Percentiles rank a stretch among this genome's conserved stretches.
Conservation (phyloP, 148 eudicot species). For the Nyssa sinensis region DNA sequence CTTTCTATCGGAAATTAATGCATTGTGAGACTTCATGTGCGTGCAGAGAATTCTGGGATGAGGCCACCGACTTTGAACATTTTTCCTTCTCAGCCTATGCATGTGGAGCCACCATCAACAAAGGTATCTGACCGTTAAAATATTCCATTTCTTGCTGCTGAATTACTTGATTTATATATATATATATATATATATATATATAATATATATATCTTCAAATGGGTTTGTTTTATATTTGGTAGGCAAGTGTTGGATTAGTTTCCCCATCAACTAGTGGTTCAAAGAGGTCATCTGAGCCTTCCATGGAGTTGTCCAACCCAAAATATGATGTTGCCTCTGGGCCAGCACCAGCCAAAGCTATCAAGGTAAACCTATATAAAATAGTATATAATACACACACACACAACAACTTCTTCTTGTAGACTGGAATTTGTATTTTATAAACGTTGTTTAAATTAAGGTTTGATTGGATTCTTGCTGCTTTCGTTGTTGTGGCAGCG, state of each 20-base stretch:
- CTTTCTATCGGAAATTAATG: neutral
- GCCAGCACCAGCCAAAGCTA: slow-evolving; percentile 51
- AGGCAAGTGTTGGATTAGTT: slow-evolving; percentile 41
- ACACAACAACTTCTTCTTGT: neutral
- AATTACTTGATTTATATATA: neutral
- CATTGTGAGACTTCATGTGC: neutral
- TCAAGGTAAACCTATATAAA: slow-evolving; percentile 43
- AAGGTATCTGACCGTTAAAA: slow-evolving; percentile 41
- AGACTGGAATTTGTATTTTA: slow-evolving; percentile 19
- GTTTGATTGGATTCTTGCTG: neutral
- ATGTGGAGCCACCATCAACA: slow-evolving; percentile 61
- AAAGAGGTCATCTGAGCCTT: slow-evolving; percentile 50
- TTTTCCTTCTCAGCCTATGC: slow-evolving; percentile 98
- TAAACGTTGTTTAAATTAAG: neutral
- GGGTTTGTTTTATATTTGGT: slow-evolving; percentile 32
- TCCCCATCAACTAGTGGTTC: slow-evolving; percentile 42
- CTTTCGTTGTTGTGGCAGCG: slow-evolving; percentile 49
- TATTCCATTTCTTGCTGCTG: neutral
- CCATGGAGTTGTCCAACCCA: slow-evolving; percentile 57
- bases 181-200: too few species aligned
- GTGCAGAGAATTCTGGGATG: slow-evolving; percentile 68
- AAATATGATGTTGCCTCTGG: slow-evolving; percentile 25
- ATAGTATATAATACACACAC: neutral
- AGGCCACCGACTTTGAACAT: slow-evolving; percentile 92
- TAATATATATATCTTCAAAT: neutral